These are phyloP conservation scores for Solanum sejunctum DNA, from an alignment of 257 asterid species.

Conservation along the genomic window DNA sequence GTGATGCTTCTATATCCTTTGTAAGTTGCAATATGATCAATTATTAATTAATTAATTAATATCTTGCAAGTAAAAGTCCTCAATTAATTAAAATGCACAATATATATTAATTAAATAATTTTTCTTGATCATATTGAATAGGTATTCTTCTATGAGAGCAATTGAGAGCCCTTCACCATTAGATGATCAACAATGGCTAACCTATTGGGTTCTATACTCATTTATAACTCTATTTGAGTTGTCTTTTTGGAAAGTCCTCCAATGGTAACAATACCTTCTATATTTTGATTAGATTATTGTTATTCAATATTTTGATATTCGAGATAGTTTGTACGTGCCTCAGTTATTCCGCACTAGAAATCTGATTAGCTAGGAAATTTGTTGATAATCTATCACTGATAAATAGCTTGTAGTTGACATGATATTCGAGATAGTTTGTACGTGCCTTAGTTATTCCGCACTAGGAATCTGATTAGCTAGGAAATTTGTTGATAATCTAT, in stretches of 20 bases:
- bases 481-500: not conserved
- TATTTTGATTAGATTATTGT: not conserved
- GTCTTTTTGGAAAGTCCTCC: conserved; percentile 68
- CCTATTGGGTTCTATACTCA: conserved; percentile 86
- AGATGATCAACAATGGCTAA: conserved; percentile 90
- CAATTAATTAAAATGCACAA: not conserved
- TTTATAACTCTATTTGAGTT: conserved; percentile 68
- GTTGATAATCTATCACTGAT: not conserved
- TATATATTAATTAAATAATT: not conserved
- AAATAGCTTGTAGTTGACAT: not conserved
- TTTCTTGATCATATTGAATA: conserved; percentile 1
- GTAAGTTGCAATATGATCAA: conserved; percentile 30
- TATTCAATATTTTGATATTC: not conserved
- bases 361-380: not conserved
- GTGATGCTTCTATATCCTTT: conserved; percentile 80
- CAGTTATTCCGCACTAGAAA: fast-evolving
- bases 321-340: not conserved
- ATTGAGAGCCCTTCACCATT: conserved; percentile 87
- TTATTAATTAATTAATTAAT: not conserved
- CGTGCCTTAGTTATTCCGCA: not conserved
- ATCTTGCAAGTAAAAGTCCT: not conserved
- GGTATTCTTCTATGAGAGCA: conserved; percentile 75
- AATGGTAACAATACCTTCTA: conserved; percentile 35
- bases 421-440: not conserved
- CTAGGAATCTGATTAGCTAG: not conserved